These are phyloP conservation scores for Xanthoconium separans DNA, from an alignment of 1,284 basidiomycete species.

Conservation along the genomic window DNA sequence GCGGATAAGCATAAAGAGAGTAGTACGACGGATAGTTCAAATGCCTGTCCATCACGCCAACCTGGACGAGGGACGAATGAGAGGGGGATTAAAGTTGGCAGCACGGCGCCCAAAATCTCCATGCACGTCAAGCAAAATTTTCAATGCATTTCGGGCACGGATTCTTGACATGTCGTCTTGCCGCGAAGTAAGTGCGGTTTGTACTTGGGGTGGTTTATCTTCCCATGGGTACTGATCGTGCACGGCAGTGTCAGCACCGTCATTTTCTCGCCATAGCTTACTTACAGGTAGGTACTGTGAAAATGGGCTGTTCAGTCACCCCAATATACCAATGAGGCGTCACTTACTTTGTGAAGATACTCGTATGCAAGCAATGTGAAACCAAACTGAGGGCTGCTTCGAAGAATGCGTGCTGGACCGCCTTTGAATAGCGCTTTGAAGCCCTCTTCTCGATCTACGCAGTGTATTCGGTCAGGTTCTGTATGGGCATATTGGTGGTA, in stretches of 20 bases:
- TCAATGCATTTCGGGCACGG: conserved; percentile 91
- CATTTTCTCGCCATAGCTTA: conserved; percentile 12
- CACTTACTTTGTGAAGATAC: conserved; percentile 66
- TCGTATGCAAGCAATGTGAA: conserved; percentile 93
- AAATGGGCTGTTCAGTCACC: neutral
- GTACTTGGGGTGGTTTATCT: conserved; percentile 58
- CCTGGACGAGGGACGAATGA: conserved; percentile 35
- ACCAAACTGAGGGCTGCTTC: conserved; percentile 88
- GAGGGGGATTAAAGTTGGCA: conserved; percentile 34
- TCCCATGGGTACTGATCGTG: conserved; percentile 71
- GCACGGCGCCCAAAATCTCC: conserved; percentile 74
- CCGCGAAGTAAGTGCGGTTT: conserved; percentile 68
- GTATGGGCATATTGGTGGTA: neutral
- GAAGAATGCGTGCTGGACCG: conserved; percentile 85
- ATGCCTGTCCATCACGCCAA: conserved; percentile 22
- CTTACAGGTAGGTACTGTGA: conserved; percentile 69
- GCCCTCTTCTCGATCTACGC: conserved; percentile 79
- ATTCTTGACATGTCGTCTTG: conserved; percentile 85
- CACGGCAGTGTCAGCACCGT: conserved; percentile 7
- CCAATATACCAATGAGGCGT: neutral
- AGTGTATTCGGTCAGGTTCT: conserved; percentile 14
- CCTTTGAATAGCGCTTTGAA: conserved; percentile 94
- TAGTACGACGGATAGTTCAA: neutral
- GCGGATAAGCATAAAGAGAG: conserved; percentile 2
- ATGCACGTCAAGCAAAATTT: conserved; percentile 81